A percentile compares a stretch with the other conserved stretches of the same genome.
Evolutionary conservation across 352 stramenopile species (phyloP).

Genomic region (Lagenidium giganteum): DNA sequence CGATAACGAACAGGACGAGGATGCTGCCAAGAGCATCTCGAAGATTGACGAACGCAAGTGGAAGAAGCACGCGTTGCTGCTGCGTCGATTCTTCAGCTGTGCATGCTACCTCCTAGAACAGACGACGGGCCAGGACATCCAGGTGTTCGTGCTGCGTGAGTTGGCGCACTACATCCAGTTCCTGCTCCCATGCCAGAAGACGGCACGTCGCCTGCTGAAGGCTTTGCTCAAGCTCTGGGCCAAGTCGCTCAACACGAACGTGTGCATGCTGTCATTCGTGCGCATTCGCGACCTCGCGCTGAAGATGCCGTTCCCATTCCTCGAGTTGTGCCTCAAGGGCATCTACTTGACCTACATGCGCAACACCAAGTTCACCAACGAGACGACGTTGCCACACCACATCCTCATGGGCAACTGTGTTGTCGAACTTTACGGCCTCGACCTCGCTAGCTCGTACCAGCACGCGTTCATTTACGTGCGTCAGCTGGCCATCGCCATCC

Average conservation of each 20-base stretch:
- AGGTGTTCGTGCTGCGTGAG: slow-evolving; percentile 80
- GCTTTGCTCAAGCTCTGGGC: slow-evolving; percentile 85
- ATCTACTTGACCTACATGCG: slow-evolving; percentile 96
- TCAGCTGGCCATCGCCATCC: slow-evolving; percentile 96
- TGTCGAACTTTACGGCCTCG: slow-evolving; percentile 97
- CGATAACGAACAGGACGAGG: slow-evolving; percentile 23
- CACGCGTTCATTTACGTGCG: slow-evolving; percentile 99
- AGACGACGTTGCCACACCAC: slow-evolving; percentile 75
- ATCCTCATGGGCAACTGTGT: slow-evolving; percentile 96
- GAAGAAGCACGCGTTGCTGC: slow-evolving; percentile 75
- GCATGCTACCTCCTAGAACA: slow-evolving; percentile 91
- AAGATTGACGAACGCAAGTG: slow-evolving; percentile 76
- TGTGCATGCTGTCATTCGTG: slow-evolving; percentile 93
- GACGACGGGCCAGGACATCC: slow-evolving; percentile 70
- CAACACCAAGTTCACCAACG: slow-evolving; percentile 94
- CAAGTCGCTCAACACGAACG: slow-evolving; percentile 71
- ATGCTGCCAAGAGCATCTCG: no score
- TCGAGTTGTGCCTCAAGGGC: slow-evolving; percentile 94
- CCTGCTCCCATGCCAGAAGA: slow-evolving; percentile 63
- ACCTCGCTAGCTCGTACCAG: slow-evolving; percentile 97
- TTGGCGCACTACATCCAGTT: slow-evolving; percentile 75
- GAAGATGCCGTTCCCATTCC: slow-evolving; percentile 94
- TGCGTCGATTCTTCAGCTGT: slow-evolving; percentile 91
- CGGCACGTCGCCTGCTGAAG: slow-evolving; percentile 62
- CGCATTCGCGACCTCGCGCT: slow-evolving; percentile 94